A percentile compares a stretch with the other conserved stretches of the same genome.
phyloP scores from a whole-genome alignment of 108 stramenopile species.

The Nitzschia sp. region DNA sequence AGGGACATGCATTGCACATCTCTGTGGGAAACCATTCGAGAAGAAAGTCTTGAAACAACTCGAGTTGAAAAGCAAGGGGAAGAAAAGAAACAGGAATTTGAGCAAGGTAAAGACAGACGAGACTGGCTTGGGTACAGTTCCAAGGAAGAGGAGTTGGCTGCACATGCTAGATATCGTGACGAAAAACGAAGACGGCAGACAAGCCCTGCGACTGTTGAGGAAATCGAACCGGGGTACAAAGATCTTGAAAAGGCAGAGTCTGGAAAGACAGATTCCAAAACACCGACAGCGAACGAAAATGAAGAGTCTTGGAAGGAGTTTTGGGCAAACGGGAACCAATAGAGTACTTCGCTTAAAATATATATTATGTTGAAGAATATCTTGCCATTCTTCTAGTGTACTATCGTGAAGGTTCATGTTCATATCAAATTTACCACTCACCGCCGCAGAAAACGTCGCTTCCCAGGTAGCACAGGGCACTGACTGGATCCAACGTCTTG shows the following conservation, averaged over 20 bases:
- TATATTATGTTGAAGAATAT: too few species aligned
- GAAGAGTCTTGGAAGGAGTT: conserved; percentile 17
- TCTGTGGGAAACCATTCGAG: conserved; percentile 71
- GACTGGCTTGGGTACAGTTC: conserved; percentile 69
- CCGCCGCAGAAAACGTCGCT: conserved; percentile 9
- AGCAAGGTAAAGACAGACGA: conserved; percentile 53
- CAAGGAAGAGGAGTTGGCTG: conserved; percentile 54
- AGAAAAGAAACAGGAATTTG: conserved; percentile 25
- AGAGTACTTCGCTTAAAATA: too few species aligned
- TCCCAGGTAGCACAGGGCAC: conserved; percentile 21
- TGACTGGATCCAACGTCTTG: conserved; percentile 21
- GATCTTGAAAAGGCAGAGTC: conserved; percentile 17
- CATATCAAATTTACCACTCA: neutral
- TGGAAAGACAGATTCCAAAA: conserved; percentile 2
- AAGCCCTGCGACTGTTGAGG: conserved; percentile 19
- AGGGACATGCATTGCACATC: conserved; percentile 73
- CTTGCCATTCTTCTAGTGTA: too few species aligned
- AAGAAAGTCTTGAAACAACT: conserved; percentile 70
- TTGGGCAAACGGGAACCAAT: conserved; percentile 1
- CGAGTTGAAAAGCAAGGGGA: conserved; percentile 1
- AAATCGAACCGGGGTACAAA: conserved; percentile 28
- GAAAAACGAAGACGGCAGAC: conserved; percentile 17
- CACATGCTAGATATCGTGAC: conserved; percentile 41
- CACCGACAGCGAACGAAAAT: conserved; percentile 14
- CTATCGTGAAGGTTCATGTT: too few species aligned